These are phyloP conservation scores for Hortaea werneckii DNA, from an alignment of 2,329 filamentous ascomycete genomes.

Conservation along the genomic window DNA sequence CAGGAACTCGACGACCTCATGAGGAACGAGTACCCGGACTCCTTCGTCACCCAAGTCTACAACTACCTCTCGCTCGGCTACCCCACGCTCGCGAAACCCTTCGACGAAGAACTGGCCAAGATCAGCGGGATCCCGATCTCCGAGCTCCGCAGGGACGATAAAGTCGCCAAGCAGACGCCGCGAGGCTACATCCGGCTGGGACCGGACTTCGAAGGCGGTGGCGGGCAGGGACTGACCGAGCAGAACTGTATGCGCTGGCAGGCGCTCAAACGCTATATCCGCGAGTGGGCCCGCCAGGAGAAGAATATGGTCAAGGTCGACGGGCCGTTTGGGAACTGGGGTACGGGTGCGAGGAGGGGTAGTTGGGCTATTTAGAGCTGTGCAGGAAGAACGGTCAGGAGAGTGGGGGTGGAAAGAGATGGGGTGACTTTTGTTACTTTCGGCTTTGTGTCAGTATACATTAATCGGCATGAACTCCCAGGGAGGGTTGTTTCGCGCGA, in stretches of 20 bases:
- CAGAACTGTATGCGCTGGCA: constrained; percentile 65
- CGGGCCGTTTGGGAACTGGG: constrained; percentile 27
- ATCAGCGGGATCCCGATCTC: constrained; percentile 61
- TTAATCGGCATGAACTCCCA: too few relatives aligned
- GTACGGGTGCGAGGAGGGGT: constrained; percentile 36
- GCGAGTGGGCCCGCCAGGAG: constrained; percentile 83
- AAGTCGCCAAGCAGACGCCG: constrained; percentile 42
- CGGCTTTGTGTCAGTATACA: too few relatives aligned
- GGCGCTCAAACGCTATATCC: constrained; percentile 72
- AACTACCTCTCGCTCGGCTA: constrained; percentile 94
- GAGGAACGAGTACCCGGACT: constrained; percentile 63
- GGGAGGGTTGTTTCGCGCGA: too few relatives aligned
- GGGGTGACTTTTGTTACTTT: too few relatives aligned
- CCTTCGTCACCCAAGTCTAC: constrained; percentile 89
- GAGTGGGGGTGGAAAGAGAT: too few relatives aligned
- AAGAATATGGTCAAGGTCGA: constrained; percentile 48
- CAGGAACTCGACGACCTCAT: constrained; percentile 33
- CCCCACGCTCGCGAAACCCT: constrained; percentile 70
- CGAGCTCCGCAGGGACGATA: constrained; percentile 64
- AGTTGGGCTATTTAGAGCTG: constrained; percentile 34
- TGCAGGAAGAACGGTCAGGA: too few relatives aligned
- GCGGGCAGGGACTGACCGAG: constrained; percentile 33
- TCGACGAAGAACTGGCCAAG: constrained; percentile 74
- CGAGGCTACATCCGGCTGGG: constrained; percentile 62
- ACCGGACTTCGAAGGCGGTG: constrained; percentile 37